phyloP scores from a whole-genome alignment of 352 stramenopile species.

The Pythium brachiatum region DNA sequence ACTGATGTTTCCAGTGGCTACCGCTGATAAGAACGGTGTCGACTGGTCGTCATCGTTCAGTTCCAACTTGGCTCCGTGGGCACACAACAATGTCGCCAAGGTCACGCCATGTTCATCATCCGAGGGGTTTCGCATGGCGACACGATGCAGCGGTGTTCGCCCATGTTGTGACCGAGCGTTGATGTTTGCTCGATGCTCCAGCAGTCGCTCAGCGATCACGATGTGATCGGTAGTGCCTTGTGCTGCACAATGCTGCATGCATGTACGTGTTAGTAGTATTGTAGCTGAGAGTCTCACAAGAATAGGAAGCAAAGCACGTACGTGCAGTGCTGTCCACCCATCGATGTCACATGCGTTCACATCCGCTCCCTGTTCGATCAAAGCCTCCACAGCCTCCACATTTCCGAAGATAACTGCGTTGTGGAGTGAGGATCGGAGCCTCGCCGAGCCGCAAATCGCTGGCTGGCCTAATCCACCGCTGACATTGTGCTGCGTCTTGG shows the following conservation, averaged over 20 bases:
- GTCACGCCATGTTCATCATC: neutral
- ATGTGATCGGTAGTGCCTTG: slow-evolving; percentile 32
- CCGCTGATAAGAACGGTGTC: slow-evolving; percentile 47
- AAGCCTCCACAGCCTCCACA: slow-evolving; percentile 28
- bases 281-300: neutral
- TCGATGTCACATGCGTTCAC: slow-evolving; percentile 46
- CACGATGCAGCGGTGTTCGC: slow-evolving; percentile 50
- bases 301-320: slow-evolving; percentile 21
- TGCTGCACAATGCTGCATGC: slow-evolving; percentile 46
- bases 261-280: neutral
- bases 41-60: slow-evolving; percentile 32
- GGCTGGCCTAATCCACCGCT: neutral
- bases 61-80: slow-evolving; percentile 30
- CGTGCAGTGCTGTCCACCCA: slow-evolving; percentile 60
- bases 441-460: neutral
- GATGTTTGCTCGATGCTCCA: slow-evolving; percentile 28
- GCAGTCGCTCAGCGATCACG: slow-evolving; percentile 35
- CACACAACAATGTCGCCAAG: neutral
- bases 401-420: slow-evolving; percentile 52
- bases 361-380: slow-evolving; percentile 40
- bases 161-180: slow-evolving; percentile 50
- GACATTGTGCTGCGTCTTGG: slow-evolving; percentile 22
- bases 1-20: slow-evolving; percentile 23
- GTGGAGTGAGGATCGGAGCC: slow-evolving; percentile 31
- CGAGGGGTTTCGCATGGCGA: slow-evolving; percentile 18